Evolutionary conservation across 352 stramenopile species (phyloP).

Genomic region (Halophytophthora polymorphica): DNA sequence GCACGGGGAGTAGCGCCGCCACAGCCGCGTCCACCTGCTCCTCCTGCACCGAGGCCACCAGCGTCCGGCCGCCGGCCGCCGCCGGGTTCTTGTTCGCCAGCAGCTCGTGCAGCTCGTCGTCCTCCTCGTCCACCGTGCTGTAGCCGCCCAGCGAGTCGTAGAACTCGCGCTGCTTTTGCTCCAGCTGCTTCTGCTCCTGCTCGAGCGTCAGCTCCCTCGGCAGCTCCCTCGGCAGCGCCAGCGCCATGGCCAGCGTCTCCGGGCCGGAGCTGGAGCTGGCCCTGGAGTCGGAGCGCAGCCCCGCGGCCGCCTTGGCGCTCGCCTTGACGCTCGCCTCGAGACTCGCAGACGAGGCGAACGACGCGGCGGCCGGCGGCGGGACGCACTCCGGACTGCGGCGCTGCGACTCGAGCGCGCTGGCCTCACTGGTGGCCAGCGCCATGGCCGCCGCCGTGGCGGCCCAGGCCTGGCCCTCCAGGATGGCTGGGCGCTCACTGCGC

Average conservation of each 20-base stretch:
- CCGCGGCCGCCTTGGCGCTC: too few species aligned
- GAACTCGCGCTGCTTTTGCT: conserved; percentile 33
- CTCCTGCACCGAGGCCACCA: background rate
- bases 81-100: conserved; percentile 4
- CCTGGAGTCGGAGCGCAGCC: too few species aligned
- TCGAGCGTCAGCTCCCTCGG: conserved; percentile 16
- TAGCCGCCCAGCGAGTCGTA: conserved; percentile 40
- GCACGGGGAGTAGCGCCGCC: background rate
- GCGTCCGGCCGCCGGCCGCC: background rate
- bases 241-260: conserved; percentile 3
- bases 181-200: conserved; percentile 21
- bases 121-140: conserved; percentile 43
- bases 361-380: too few species aligned
- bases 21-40: background rate
- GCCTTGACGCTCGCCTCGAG: too few species aligned
- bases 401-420: conserved; percentile 5
- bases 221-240: conserved; percentile 2
- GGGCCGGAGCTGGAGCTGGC: conserved; percentile 1
- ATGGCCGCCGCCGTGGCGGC: conserved; percentile 16
- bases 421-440: conserved; percentile 14
- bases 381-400: conserved; percentile 23
- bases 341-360: too few species aligned
- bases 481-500: conserved; percentile 1
- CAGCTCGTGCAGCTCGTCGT: conserved; percentile 31
- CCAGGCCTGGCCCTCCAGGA: conserved; percentile 7